Conservation (phyloP, 176 grass and related monocot genomes). For the Cymbopogon citratus region DNA sequence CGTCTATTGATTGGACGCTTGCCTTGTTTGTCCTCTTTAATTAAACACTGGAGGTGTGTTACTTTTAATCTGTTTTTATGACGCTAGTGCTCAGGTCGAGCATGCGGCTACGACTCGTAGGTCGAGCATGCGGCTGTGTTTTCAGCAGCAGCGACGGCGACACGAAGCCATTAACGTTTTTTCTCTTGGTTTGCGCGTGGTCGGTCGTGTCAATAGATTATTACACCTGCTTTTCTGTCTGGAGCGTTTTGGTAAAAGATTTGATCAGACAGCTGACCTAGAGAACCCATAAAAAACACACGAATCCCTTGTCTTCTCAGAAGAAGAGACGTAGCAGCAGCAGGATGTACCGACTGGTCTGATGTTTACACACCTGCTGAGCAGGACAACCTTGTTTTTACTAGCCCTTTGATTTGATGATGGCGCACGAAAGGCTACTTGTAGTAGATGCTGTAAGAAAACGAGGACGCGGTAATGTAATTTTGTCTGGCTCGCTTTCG, state of each 20-base stretch:
- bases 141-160: not conserved
- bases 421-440: not conserved
- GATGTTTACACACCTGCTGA: too few relatives aligned
- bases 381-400: not conserved
- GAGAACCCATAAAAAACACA: not conserved
- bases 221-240: not conserved
- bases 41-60: not conserved
- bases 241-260: not conserved
- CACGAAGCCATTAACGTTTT: not conserved
- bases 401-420: not conserved
- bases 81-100: not conserved
- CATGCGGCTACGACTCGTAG: not conserved
- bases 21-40: not conserved
- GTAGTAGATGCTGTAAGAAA: too few relatives aligned
- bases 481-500: not conserved
- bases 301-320: not conserved
- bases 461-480: not conserved
- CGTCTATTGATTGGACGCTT: not conserved
- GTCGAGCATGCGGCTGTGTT: not conserved
- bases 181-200: not conserved
- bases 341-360: not conserved
- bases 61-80: not conserved
- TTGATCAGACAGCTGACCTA: conserved; percentile 33
- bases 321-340: not conserved
- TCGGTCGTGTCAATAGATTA: not conserved